These are phyloP conservation scores for Aspergillus tanneri DNA, from an alignment of 2,329 filamentous ascomycete species.

Conservation along the genomic window DNA sequence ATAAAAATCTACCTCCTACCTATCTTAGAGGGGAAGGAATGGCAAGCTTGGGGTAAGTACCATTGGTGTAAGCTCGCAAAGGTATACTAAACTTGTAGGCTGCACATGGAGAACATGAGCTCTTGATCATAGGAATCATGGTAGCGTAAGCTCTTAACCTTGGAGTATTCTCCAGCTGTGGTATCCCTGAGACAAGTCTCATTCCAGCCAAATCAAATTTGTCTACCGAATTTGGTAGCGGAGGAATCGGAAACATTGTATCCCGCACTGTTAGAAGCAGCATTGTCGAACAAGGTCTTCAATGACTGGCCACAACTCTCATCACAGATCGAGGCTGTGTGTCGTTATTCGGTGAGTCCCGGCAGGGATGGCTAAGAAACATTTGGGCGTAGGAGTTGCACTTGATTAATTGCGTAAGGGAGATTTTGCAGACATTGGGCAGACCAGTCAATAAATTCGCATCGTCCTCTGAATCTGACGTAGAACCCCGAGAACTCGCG, in stretches of 20 bases:
- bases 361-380: neutral
- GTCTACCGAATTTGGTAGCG: neutral
- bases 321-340: conserved; percentile 13
- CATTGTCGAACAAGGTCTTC: conserved; percentile 6
- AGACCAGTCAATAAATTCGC: neutral
- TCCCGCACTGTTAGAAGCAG: neutral
- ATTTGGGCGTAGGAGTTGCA: conserved; percentile 2
- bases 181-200: conserved; percentile 1
- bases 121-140: too few relatives aligned
- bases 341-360: conserved; percentile 2
- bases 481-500: conserved; percentile 1
- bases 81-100: too few relatives aligned
- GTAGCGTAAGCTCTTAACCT: too few relatives aligned
- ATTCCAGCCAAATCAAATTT: neutral
- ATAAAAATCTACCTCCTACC: too few relatives aligned
- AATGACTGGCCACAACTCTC: conserved; percentile 4
- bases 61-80: too few relatives aligned
- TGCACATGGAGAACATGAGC: too few relatives aligned
- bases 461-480: neutral
- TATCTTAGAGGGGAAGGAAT: too few relatives aligned
- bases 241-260: neutral
- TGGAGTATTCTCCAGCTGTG: neutral
- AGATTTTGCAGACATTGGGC: neutral
- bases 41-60: too few relatives aligned
- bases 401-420: neutral